phyloP scores from a whole-genome alignment of 2,329 filamentous ascomycete genomes.

The Monilinia polystroma region DNA sequence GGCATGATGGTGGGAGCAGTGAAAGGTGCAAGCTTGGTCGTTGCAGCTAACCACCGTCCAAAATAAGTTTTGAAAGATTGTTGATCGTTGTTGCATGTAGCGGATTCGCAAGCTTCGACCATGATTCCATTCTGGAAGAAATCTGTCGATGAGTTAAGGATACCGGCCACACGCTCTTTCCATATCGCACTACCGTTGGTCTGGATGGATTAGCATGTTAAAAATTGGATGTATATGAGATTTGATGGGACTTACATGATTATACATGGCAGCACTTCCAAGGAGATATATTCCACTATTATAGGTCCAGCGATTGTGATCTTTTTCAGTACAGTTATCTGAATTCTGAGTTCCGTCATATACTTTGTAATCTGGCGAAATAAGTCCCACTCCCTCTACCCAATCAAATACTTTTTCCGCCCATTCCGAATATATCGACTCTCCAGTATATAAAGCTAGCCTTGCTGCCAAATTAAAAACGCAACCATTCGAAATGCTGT shows the following conservation, averaged over 20 bases:
- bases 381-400: slow-evolving; percentile 57
- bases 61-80: slow-evolving; percentile 65
- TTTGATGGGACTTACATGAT: slow-evolving; percentile 43
- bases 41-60: slow-evolving; percentile 57
- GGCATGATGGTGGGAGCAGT: slow-evolving; percentile 51
- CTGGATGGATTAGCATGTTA: slow-evolving; percentile 41
- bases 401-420: slow-evolving; percentile 70
- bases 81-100: slow-evolving; percentile 57
- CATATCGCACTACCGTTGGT: slow-evolving; percentile 40
- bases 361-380: slow-evolving; percentile 53
- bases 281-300: slow-evolving; percentile 65
- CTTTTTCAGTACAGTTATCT: slow-evolving; percentile 56
- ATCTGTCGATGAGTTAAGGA: slow-evolving; percentile 41
- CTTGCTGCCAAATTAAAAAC: slow-evolving; percentile 63
- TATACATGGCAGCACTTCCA: slow-evolving; percentile 50
- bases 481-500: slow-evolving; percentile 59
- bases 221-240: background rate
- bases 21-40: slow-evolving; percentile 58
- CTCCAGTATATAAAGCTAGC: slow-evolving; percentile 74
- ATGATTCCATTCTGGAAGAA: slow-evolving; percentile 43
- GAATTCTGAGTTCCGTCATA: slow-evolving; percentile 57
- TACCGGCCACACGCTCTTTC: slow-evolving; percentile 38
- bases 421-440: slow-evolving; percentile 72
- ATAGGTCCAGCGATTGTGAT: slow-evolving; percentile 64
- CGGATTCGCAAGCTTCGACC: slow-evolving; percentile 64